phyloP scores from a whole-genome alignment of 129 eudicot genomes.

The Smallanthus sonchifolius region DNA sequence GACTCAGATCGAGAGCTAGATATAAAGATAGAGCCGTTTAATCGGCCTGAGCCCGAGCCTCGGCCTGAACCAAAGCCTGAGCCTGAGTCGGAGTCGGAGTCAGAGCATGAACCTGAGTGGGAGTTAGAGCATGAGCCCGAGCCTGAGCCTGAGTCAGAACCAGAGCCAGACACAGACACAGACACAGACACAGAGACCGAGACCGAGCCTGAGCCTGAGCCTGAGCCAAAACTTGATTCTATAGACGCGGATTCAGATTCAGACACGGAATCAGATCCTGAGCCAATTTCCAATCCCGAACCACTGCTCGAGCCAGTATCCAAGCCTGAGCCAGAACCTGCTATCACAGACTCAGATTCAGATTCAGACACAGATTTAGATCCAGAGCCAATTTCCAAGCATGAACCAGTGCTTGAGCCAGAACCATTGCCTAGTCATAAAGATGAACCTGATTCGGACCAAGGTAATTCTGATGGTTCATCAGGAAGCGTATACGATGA shows the following conservation, averaged over 20 bases:
- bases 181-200: conserved; percentile 8
- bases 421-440: conserved; percentile 6
- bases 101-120: not conserved
- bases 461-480: conserved; percentile 14
- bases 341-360: not conserved
- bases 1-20: conserved; percentile 15
- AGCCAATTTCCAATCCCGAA: not conserved
- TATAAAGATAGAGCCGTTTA: conserved; percentile 25
- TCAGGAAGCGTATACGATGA: conserved; percentile 31
- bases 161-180: not conserved
- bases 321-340: not conserved
- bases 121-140: not conserved
- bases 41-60: conserved; percentile 1
- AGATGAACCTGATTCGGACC: conserved; percentile 17
- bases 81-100: not conserved
- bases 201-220: not conserved
- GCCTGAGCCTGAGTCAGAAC: not conserved
- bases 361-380: not conserved
- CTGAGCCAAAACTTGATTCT: not conserved
- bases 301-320: not conserved
- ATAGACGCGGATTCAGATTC: not conserved
- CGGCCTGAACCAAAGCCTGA: not conserved
- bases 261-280: not conserved
- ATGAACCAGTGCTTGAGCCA: not conserved
- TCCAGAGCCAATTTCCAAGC: not conserved